These are phyloP conservation scores for Apostasia ramifera DNA, from an alignment of 106 monocot genomes.

Conservation along the genomic window DNA sequence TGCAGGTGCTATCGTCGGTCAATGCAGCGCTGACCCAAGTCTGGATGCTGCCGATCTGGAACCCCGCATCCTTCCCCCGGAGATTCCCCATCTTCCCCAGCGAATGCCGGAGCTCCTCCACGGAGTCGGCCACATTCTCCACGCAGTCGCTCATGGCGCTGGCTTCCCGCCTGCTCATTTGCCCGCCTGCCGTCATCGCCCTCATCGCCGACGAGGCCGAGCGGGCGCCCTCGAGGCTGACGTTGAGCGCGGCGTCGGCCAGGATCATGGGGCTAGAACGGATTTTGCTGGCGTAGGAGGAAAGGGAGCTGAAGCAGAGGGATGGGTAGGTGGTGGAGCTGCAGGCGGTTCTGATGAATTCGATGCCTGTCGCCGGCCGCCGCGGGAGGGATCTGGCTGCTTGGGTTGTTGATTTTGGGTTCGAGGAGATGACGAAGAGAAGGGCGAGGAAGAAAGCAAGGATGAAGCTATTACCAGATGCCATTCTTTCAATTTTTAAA, in stretches of 20 bases:
- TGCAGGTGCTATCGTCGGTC: not conserved
- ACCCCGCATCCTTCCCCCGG: not conserved
- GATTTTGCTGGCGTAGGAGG: conserved; percentile 16
- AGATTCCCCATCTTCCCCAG: not conserved
- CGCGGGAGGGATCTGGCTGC: too few relatives aligned
- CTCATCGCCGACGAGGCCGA: not conserved
- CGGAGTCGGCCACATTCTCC: not conserved
- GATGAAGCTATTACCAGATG: too few relatives aligned
- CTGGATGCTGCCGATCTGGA: conserved; percentile 3
- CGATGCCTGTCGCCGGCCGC: not conserved
- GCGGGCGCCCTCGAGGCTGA: conserved; percentile 7
- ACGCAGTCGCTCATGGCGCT: not conserved
- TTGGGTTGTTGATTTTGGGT: too few relatives aligned
- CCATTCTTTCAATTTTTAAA: too few relatives aligned
- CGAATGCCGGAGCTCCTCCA: not conserved
- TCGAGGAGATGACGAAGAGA: too few relatives aligned
- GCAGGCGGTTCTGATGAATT: conserved; percentile 34
- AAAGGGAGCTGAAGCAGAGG: conserved; percentile 35
- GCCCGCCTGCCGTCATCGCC: not conserved
- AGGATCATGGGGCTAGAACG: not conserved
- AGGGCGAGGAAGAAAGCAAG: too few relatives aligned
- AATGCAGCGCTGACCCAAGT: conserved; percentile 3
- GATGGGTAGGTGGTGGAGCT: conserved; percentile 24
- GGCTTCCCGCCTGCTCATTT: not conserved
- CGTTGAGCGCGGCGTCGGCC: conserved; percentile 5